These are phyloP conservation scores for Salix purpurea DNA, from an alignment of 345 rosid species.

Conservation along the genomic window DNA sequence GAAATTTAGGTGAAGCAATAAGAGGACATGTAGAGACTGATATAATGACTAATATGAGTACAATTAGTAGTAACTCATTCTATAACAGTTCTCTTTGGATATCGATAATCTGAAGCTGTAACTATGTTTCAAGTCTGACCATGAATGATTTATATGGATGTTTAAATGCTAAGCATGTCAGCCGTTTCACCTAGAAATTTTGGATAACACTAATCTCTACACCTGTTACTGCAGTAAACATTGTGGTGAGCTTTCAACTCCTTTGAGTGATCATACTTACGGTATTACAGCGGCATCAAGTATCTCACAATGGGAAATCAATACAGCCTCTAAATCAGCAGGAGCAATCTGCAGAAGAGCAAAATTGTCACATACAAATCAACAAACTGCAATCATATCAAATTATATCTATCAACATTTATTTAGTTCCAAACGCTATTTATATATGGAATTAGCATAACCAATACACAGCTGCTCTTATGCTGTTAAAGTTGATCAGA, in stretches of 20 bases:
- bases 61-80: too few relatives aligned
- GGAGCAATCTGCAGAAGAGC: slow-evolving; percentile 62
- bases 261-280: slow-evolving; percentile 31
- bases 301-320: slow-evolving; percentile 67
- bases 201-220: background rate
- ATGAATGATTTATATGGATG: background rate
- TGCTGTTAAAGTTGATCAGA: too few relatives aligned
- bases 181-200: background rate
- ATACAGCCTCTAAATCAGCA: slow-evolving; percentile 75
- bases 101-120: background rate
- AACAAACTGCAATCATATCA: too few relatives aligned
- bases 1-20: too few relatives aligned
- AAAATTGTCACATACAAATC: background rate
- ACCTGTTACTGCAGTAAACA: background rate
- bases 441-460: too few relatives aligned
- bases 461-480: too few relatives aligned
- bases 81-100: background rate
- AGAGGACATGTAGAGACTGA: too few relatives aligned
- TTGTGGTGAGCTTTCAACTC: background rate
- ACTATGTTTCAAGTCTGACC: background rate
- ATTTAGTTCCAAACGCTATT: too few relatives aligned
- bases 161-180: background rate
- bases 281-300: slow-evolving; percentile 69
- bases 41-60: too few relatives aligned
- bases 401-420: too few relatives aligned